These are phyloP conservation scores for Neostapfia colusana DNA, from an alignment of 176 grass and related monocot species.

Conservation along the genomic window DNA sequence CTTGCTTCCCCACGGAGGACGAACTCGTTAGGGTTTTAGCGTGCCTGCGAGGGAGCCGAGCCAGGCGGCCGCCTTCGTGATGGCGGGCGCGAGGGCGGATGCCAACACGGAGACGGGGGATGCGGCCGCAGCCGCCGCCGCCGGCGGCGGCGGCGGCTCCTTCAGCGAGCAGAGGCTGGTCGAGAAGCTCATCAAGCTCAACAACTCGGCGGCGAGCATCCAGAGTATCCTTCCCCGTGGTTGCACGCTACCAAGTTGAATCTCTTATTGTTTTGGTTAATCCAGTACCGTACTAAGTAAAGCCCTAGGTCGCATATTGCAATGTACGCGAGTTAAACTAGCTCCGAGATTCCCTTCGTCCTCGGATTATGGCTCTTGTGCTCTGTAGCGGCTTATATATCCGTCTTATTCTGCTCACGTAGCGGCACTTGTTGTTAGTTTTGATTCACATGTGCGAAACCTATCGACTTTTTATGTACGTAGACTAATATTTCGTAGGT, in stretches of 20 bases:
- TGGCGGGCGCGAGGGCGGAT: slow-evolving; percentile 45
- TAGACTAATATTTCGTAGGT: neutral
- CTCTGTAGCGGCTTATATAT: neutral
- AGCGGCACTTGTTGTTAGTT: slow-evolving; percentile 4
- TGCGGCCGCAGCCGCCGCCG: slow-evolving; percentile 1
- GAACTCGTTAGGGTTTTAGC: slow-evolving; percentile 28
- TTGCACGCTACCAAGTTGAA: slow-evolving; percentile 2
- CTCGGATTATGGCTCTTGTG: neutral
- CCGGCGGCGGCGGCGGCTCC: neutral
- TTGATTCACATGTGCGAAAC: neutral
- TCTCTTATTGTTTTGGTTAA: slow-evolving; percentile 23
- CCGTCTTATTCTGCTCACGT: neutral
- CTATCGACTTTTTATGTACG: neutral
- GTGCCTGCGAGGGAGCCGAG: neutral
- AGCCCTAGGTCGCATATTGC: slow-evolving; percentile 36
- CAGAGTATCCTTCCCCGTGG: slow-evolving; percentile 76
- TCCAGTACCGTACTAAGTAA: slow-evolving; percentile 8
- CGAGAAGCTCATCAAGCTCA: slow-evolving; percentile 87
- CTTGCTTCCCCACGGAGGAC: neutral
- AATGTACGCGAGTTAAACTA: slow-evolving; percentile 2
- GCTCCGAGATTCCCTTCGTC: neutral
- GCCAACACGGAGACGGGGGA: slow-evolving; percentile 24
- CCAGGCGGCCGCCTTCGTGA: slow-evolving; percentile 18
- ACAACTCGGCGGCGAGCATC: slow-evolving; percentile 89
- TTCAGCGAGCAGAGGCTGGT: slow-evolving; percentile 80